These are phyloP conservation scores for Chalaropsis thielavioides DNA, from an alignment of 2,329 filamentous ascomycete species.

Conservation along the genomic window DNA sequence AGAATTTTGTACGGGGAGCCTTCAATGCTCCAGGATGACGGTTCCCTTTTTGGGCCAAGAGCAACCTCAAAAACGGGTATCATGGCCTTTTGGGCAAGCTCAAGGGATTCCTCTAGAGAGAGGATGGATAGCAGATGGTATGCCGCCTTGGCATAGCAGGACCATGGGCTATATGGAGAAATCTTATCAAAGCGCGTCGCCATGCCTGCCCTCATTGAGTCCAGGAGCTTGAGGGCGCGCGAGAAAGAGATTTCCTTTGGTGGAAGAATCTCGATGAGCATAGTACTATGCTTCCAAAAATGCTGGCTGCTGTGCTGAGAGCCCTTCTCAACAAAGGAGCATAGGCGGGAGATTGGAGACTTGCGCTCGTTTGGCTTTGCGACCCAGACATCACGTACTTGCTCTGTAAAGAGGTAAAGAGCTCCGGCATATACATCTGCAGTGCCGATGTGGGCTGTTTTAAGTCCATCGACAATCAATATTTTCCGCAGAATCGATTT, in stretches of 20 bases:
- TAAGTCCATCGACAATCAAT: conserved; percentile 60
- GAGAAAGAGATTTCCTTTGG: conserved; percentile 30
- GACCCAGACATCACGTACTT: conserved; percentile 54
- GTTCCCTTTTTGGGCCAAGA: conserved; percentile 32
- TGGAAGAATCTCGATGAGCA: conserved; percentile 48
- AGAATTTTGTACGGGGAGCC: conserved; percentile 15
- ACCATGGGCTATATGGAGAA: conserved; percentile 57
- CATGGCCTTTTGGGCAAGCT: conserved; percentile 35
- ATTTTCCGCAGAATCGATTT: conserved; percentile 38
- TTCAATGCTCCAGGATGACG: conserved; percentile 23
- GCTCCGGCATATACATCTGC: conserved; percentile 55
- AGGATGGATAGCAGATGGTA: conserved; percentile 38
- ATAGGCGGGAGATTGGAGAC: conserved; percentile 42
- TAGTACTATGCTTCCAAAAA: conserved; percentile 58
- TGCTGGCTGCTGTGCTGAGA: conserved; percentile 60
- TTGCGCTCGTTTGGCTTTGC: conserved; percentile 32
- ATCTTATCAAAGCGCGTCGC: conserved; percentile 59
- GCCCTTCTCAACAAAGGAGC: conserved; percentile 63
- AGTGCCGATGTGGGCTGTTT: conserved; percentile 58
- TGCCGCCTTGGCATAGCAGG: conserved; percentile 53
- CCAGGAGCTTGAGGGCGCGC: conserved; percentile 46
- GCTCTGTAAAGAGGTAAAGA: conserved; percentile 50
- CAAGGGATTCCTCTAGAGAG: conserved; percentile 31
- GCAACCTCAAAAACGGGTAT: conserved; percentile 43
- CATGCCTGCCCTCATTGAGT: conserved; percentile 56